phyloP scores from a whole-genome alignment of 1,139 yeast genomes.

The Geotrichum citri-aurantii region DNA sequence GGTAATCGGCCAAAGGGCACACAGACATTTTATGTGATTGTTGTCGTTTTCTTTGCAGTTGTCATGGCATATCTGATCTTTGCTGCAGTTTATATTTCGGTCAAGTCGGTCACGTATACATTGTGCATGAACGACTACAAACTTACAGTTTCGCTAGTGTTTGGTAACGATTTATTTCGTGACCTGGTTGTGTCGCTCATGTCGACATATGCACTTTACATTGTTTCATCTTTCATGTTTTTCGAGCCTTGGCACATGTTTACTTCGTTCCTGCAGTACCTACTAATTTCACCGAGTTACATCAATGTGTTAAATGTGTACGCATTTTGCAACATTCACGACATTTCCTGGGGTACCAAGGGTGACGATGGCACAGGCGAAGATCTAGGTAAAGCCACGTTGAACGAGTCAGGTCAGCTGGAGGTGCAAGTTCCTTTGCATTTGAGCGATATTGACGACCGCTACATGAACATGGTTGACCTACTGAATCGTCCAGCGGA shows the following conservation, averaged over 20 bases:
- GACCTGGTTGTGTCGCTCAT: conserved; percentile 81
- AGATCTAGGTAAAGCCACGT: conserved; percentile 67
- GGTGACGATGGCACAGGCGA: conserved; percentile 55
- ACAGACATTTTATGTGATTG: conserved; percentile 70
- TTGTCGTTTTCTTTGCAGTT: conserved; percentile 82
- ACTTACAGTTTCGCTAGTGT: conserved; percentile 45
- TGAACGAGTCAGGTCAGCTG: conserved; percentile 47
- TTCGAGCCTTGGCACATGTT: conserved; percentile 78
- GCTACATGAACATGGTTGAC: conserved; percentile 42
- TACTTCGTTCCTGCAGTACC: conserved; percentile 65
- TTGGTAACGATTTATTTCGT: conserved; percentile 62
- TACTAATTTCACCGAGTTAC: conserved; percentile 67
- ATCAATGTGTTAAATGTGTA: conserved; percentile 74
- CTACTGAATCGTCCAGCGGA: conserved; percentile 28
- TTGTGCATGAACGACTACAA: conserved; percentile 41
- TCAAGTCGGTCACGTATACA: conserved; percentile 54
- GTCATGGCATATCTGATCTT: conserved; percentile 89
- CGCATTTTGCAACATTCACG: conserved; percentile 81
- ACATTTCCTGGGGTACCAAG: conserved; percentile 85
- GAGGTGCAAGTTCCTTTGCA: conserved; percentile 64
- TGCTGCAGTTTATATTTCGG: conserved; percentile 80
- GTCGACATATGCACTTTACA: conserved; percentile 78
- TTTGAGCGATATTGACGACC: conserved; percentile 54
- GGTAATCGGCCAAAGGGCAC: conserved; percentile 96
- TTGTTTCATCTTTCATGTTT: conserved; percentile 66